phyloP scores from a whole-genome alignment of 768 basidiomycete species.

The Panaeolus cyanescens region DNA sequence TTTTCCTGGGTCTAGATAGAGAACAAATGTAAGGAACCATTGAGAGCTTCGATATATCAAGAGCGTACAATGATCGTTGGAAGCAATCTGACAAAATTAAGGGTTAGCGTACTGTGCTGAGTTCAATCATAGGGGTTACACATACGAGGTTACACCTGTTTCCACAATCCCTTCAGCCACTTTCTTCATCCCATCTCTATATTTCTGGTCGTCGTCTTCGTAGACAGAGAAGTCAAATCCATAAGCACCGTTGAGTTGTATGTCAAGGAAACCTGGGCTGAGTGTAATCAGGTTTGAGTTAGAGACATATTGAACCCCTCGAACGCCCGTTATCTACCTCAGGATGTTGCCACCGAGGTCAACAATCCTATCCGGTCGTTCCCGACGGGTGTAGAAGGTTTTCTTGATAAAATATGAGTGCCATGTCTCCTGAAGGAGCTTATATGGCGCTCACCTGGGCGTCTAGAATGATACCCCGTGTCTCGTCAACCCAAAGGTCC shows the following conservation, averaged over 20 bases:
- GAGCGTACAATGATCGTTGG: slow-evolving; percentile 71
- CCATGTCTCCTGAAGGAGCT: neutral
- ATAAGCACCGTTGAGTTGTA: slow-evolving; percentile 90
- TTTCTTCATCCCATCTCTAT: slow-evolving; percentile 64
- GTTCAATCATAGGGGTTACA: slow-evolving; percentile 12
- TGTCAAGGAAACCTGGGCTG: slow-evolving; percentile 86
- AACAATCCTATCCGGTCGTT: slow-evolving; percentile 63
- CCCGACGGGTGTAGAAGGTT: slow-evolving; percentile 64
- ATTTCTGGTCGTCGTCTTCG: slow-evolving; percentile 67
- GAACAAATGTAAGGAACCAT: neutral
- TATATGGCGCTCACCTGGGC: slow-evolving; percentile 54
- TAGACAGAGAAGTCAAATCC: slow-evolving; percentile 88
- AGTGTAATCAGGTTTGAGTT: neutral
- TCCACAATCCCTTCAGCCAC: slow-evolving; percentile 80
- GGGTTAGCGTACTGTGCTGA: slow-evolving; percentile 18
- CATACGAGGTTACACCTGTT: slow-evolving; percentile 87
- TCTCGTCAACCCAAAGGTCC: slow-evolving; percentile 83
- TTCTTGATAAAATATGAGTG: slow-evolving; percentile 39
- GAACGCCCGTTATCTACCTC: slow-evolving; percentile 40
- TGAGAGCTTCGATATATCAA: no score
- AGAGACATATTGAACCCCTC: neutral
- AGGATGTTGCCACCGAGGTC: slow-evolving; percentile 80
- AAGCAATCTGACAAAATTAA: slow-evolving; percentile 42
- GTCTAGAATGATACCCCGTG: slow-evolving; percentile 72
- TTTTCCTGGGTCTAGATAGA: slow-evolving; percentile 71